Conservation (phyloP, 345 rosid genomes). For the Brassica rapa region DNA sequence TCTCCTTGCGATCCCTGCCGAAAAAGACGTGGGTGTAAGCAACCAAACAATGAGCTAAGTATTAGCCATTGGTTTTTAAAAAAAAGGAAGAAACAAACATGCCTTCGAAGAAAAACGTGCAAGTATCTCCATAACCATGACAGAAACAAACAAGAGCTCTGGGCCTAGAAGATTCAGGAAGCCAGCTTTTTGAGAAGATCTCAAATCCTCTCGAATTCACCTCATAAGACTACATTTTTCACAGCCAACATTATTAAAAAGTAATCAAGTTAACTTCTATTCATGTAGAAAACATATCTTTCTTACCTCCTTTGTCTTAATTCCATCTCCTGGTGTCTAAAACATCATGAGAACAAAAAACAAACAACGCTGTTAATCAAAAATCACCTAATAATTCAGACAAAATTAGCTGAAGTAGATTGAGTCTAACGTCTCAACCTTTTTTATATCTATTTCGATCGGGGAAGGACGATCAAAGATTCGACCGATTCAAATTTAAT, state of each 20-base stretch:
- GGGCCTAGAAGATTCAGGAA: constrained; percentile 61
- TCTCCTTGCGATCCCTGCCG: constrained; percentile 84
- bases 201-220: constrained; percentile 85
- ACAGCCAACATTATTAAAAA: background rate
- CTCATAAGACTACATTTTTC: constrained; percentile 59
- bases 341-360: background rate
- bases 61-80: background rate
- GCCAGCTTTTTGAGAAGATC: constrained; percentile 87
- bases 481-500: background rate
- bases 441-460: constrained; percentile 21
- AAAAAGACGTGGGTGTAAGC: too few species aligned
- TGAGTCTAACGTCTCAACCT: constrained; percentile 20
- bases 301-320: constrained; percentile 76
- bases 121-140: constrained; percentile 98
- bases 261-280: constrained; percentile 14
- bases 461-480: background rate
- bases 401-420: constrained; percentile 1
- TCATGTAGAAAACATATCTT: background rate
- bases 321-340: constrained; percentile 70
- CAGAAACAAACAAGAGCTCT: constrained; percentile 82
- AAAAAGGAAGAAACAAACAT: constrained; percentile 22
- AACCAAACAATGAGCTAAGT: background rate
- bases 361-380: background rate
- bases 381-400: background rate
- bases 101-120: constrained; percentile 97